Percentiles rank a stretch among this genome's conserved stretches.
Conservation (phyloP, 1,139 yeast species). For the Yamadazyma epiphylla region DNA sequence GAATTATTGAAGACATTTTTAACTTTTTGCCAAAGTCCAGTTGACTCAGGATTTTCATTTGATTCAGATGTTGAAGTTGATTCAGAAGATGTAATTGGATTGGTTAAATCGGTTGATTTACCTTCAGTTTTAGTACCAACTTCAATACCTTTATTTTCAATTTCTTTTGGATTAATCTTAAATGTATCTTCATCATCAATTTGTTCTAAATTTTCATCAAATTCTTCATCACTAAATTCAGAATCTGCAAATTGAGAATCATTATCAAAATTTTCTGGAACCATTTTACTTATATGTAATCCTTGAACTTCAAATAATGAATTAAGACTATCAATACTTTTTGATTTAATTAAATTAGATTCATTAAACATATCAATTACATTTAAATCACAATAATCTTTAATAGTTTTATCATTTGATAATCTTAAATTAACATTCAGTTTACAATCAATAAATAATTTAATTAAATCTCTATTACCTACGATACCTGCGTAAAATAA, state of each 20-base stretch:
- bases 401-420: conserved; percentile 52
- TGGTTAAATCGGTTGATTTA: conserved; percentile 11
- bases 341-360: conserved; percentile 1
- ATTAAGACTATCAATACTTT: conserved; percentile 33
- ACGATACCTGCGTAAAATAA: conserved; percentile 78
- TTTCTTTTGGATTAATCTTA: conserved; percentile 15
- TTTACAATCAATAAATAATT: conserved; percentile 55
- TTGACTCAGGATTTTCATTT: conserved; percentile 8
- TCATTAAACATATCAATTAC: conserved; percentile 52
- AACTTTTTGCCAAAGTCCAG: conserved; percentile 55
- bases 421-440: conserved; percentile 61
- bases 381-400: conserved; percentile 58
- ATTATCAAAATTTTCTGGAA: conserved; percentile 16
- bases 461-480: conserved; percentile 64
- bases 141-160: conserved; percentile 22
- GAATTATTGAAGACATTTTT: conserved; percentile 50
- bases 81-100: conserved; percentile 1
- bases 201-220: too few relatives aligned
- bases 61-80: conserved; percentile 4
- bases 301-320: conserved; percentile 39
- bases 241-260: conserved; percentile 42
- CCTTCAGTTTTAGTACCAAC: conserved; percentile 11
- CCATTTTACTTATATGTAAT: conserved; percentile 42
- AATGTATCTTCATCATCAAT: conserved; percentile 18
- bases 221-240: conserved; percentile 23